Conservation (phyloP, 106 monocot genomes). For the Ottelia alismoides region DNA sequence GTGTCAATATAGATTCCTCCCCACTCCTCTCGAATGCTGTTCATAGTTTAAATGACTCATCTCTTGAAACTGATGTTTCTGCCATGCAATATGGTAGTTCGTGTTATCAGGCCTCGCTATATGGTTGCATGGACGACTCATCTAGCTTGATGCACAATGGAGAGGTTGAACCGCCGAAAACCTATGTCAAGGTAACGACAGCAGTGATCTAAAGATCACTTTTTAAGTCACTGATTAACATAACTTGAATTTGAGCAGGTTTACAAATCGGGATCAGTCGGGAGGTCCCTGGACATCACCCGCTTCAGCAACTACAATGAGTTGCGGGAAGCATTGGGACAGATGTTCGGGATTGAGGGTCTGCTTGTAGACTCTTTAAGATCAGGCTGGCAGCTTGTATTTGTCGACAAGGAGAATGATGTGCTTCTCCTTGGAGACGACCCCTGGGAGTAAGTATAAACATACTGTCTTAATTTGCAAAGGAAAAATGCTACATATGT, state of each 20-base stretch:
- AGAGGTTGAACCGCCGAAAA: conserved; percentile 45
- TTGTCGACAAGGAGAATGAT: conserved; percentile 99
- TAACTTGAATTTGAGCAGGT: conserved; percentile 37
- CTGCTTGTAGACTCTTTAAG: conserved; percentile 95
- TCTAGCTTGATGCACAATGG: conserved; percentile 50
- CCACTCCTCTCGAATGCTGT: conserved; percentile 44
- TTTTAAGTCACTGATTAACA: neutral
- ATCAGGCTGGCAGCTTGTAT: conserved; percentile 99
- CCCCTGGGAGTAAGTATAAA: conserved; percentile 95
- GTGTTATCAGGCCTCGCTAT: conserved; percentile 66
- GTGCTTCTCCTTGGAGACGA: conserved; percentile 99
- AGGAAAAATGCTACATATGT: too few species aligned
- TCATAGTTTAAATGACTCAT: conserved; percentile 26
- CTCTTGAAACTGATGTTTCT: conserved; percentile 24
- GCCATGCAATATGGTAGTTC: conserved; percentile 28
- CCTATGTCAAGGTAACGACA: conserved; percentile 79
- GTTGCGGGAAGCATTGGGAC: conserved; percentile 78
- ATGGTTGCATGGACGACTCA: conserved; percentile 69
- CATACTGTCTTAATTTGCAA: too few species aligned
- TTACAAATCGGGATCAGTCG: conserved; percentile 87
- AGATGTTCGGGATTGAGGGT: conserved; percentile 99
- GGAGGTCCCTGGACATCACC: conserved; percentile 87
- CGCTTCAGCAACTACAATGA: conserved; percentile 92
- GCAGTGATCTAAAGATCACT: neutral
- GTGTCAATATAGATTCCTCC: conserved; percentile 64